phyloP scores from a whole-genome alignment of 1,284 basidiomycete genomes.

The Sporisorium exsertum region DNA sequence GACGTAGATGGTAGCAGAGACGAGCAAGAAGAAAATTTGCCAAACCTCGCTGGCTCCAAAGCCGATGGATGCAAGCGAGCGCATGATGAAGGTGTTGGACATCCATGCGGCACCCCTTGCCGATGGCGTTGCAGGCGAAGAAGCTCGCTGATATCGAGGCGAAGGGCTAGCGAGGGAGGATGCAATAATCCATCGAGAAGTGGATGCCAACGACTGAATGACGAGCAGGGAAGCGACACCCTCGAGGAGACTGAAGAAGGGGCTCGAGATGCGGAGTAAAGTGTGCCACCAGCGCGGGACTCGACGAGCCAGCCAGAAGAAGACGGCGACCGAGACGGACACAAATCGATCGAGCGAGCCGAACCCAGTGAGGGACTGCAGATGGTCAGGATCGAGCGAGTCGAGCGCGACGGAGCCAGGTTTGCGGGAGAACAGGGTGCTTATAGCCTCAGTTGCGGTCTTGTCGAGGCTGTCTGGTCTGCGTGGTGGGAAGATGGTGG shows the following conservation, averaged over 20 bases:
- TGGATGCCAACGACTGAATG: slow-evolving; percentile 63
- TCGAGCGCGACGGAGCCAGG: background rate
- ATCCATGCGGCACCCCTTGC: slow-evolving; percentile 33
- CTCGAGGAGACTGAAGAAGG: slow-evolving; percentile 66
- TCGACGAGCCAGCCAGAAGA: slow-evolving; percentile 54
- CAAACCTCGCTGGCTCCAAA: slow-evolving; percentile 63
- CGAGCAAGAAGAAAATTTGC: slow-evolving; percentile 66
- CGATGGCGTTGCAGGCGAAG: slow-evolving; percentile 2
- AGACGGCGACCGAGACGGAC: slow-evolving; percentile 35
- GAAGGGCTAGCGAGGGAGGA: slow-evolving; percentile 80
- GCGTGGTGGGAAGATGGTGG: slow-evolving; percentile 44
- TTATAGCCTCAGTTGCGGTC: slow-evolving; percentile 34
- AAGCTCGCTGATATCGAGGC: slow-evolving; percentile 78
- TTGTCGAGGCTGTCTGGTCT: slow-evolving; percentile 25
- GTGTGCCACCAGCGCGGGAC: slow-evolving; percentile 66
- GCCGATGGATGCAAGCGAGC: slow-evolving; percentile 54
- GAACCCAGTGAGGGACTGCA: slow-evolving; percentile 32
- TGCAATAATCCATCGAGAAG: slow-evolving; percentile 62
- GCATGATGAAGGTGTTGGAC: slow-evolving; percentile 48
- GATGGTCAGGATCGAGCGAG: slow-evolving; percentile 7
- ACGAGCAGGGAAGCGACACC: slow-evolving; percentile 67
- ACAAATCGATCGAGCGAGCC: slow-evolving; percentile 24
- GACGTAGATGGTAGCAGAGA: slow-evolving; percentile 66
- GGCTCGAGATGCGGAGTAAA: slow-evolving; percentile 60
- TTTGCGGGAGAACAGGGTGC: slow-evolving; percentile 24